Conservation (phyloP, 148 eudicot species). For the Mesembryanthemum crystallinum region DNA sequence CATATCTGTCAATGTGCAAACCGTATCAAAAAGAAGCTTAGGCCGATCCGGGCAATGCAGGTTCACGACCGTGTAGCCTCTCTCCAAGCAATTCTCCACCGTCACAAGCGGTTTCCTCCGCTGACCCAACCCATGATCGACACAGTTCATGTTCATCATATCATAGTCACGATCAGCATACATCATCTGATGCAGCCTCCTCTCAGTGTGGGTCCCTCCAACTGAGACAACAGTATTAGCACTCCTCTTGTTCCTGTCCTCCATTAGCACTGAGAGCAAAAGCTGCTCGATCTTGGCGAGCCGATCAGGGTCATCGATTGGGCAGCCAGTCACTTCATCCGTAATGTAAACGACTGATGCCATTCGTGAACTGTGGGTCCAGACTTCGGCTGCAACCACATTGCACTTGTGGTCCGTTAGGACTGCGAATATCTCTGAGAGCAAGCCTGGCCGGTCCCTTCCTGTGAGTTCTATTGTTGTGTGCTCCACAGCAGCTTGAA, state of each 20-base stretch:
- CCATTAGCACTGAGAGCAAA: conserved; percentile 63
- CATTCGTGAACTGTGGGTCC: conserved; percentile 95
- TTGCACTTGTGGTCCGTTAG: conserved; percentile 75
- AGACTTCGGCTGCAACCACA: conserved; percentile 76
- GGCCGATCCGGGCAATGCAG: conserved; percentile 73
- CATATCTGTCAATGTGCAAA: conserved; percentile 85
- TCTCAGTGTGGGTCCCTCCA: conserved; percentile 65
- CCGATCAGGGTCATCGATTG: conserved; percentile 58
- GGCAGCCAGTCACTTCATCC: conserved; percentile 51
- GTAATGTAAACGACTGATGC: conserved; percentile 82
- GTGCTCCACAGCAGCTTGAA: conserved; percentile 61
- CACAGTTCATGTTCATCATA: conserved; percentile 21
- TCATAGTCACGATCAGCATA: conserved; percentile 89
- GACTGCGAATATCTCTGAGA: conserved; percentile 83
- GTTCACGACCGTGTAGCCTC: conserved; percentile 73
- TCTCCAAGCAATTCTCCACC: conserved; percentile 63
- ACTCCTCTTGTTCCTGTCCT: conserved; percentile 54
- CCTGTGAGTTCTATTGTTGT: conserved; percentile 83
- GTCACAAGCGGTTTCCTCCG: conserved; percentile 49
- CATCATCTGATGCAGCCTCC: conserved; percentile 95
- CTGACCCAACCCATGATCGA: conserved; percentile 29
- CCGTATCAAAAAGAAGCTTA: conserved; percentile 78
- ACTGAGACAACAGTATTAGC: conserved; percentile 72
- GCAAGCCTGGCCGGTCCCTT: conserved; percentile 83
- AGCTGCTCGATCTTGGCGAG: conserved; percentile 69